phyloP scores from a whole-genome alignment of 2,329 filamentous ascomycete species.

The Neonectria sp. region DNA sequence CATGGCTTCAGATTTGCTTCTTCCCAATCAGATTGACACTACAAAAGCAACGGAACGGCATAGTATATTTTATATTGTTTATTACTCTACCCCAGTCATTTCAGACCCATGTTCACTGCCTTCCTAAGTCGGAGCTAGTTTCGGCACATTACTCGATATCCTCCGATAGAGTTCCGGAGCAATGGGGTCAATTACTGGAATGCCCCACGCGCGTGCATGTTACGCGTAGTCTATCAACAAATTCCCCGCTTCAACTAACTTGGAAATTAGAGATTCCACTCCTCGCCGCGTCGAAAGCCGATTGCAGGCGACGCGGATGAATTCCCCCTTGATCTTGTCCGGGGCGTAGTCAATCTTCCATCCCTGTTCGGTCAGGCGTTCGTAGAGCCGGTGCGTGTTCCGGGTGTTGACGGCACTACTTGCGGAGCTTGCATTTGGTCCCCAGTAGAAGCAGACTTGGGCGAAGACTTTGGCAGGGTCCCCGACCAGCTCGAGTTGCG shows the following conservation, averaged over 20 bases:
- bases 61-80: not conserved
- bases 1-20: slow-evolving; percentile 1
- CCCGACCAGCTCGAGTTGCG: not conserved
- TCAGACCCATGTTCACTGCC: not conserved
- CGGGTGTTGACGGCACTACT: not conserved
- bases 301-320: not conserved
- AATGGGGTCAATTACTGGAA: not conserved
- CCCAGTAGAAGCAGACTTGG: slow-evolving; percentile 3
- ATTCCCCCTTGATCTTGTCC: not conserved
- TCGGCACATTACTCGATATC: not conserved
- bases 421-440: not conserved
- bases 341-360: slow-evolving; percentile 1
- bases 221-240: slow-evolving; percentile 1
- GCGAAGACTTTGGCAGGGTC: not conserved
- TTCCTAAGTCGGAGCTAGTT: not conserved
- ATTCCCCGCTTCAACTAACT: slow-evolving; percentile 1
- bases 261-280: not conserved
- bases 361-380: not conserved
- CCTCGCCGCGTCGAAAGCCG: not conserved
- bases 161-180: slow-evolving; percentile 1
- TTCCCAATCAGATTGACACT: not conserved
- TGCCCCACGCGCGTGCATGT: not conserved
- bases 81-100: not conserved
- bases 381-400: not conserved
- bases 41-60: not conserved